A percentile compares a stretch with the other conserved stretches of the same genome.
Evolutionary conservation across 192 early-diverging fungal genomes (phyloP).

Genomic region (Umbelopsis ramanniana): DNA sequence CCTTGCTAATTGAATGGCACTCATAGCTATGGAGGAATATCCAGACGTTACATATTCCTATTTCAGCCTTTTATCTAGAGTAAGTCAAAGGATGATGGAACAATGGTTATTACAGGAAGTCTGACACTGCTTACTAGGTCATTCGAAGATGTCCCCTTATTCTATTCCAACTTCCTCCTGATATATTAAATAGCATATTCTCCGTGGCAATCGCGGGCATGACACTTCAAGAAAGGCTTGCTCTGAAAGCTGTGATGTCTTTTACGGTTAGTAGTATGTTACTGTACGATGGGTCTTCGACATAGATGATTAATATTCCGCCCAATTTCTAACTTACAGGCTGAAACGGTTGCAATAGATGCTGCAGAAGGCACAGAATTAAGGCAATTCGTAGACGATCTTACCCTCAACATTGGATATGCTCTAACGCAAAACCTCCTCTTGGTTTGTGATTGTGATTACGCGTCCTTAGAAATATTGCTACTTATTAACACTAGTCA

Average conservation of each 20-base stretch:
- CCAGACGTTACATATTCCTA: conserved; percentile 57
- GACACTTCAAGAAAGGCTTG: conserved; percentile 55
- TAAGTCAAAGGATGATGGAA: conserved; percentile 25
- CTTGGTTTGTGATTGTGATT: conserved; percentile 34
- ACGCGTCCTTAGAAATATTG: not conserved
- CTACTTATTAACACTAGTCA: not conserved
- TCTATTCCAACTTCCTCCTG: conserved; percentile 50
- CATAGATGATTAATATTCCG: not conserved
- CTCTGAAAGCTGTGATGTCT: conserved; percentile 51
- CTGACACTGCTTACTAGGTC: conserved; percentile 35
- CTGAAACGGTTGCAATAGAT: conserved; percentile 52
- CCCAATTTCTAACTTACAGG: conserved; percentile 26
- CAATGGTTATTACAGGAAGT: not conserved
- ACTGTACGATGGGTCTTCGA: not conserved
- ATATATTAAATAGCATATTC: conserved; percentile 50
- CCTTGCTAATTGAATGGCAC: not conserved
- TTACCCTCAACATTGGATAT: conserved; percentile 47
- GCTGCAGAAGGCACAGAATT: conserved; percentile 37
- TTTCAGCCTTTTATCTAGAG: conserved; percentile 53
- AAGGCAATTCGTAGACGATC: conserved; percentile 39
- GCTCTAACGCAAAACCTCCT: conserved; percentile 50
- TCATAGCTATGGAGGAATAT: conserved; percentile 55
- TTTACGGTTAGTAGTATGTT: conserved; percentile 48
- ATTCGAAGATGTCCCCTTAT: conserved; percentile 53
- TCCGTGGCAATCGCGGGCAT: conserved; percentile 54